These are phyloP conservation scores for Boechera stricta DNA, from an alignment of 345 rosid species.

Conservation along the genomic window DNA sequence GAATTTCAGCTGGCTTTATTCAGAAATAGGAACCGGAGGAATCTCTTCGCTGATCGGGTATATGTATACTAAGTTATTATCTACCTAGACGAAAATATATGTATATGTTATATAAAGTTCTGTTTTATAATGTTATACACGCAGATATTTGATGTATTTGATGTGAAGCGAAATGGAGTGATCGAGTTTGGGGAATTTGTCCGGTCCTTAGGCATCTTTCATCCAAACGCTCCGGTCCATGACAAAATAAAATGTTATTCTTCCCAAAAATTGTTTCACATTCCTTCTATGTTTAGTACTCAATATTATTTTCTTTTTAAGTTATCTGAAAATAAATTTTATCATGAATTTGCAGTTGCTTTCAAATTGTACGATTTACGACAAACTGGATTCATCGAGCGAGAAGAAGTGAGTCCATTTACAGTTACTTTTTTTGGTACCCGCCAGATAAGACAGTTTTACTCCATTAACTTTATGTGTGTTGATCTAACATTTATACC, in stretches of 20 bases:
- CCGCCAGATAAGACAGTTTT: not conserved
- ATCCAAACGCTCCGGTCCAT: constrained; percentile 68
- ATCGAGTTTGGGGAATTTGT: constrained; percentile 92
- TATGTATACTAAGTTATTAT: not conserved
- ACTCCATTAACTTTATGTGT: not conserved
- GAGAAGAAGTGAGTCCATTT: constrained; percentile 70
- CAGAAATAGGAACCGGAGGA: constrained; percentile 69
- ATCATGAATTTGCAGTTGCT: constrained; percentile 64
- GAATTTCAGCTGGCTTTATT: constrained; percentile 93
- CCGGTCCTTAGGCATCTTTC: constrained; percentile 82
- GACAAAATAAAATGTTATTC: constrained; percentile 74
- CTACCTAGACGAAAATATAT: not conserved
- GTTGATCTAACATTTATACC: not conserved
- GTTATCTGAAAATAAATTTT: not conserved
- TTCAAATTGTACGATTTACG: constrained; percentile 83
- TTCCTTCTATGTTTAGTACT: not conserved
- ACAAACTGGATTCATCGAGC: constrained; percentile 86
- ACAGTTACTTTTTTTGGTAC: not conserved
- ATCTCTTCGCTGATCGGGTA: constrained; percentile 94
- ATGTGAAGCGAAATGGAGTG: constrained; percentile 88
- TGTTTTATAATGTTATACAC: not conserved
- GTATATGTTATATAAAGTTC: not conserved
- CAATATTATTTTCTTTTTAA: not conserved
- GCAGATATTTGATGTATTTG: constrained; percentile 86
- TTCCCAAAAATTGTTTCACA: constrained; percentile 10